A percentile compares a stretch with the other conserved stretches of the same genome.
Conservation (phyloP, 176 grass and related monocot genomes). For the Triticum dicoccoides region DNA sequence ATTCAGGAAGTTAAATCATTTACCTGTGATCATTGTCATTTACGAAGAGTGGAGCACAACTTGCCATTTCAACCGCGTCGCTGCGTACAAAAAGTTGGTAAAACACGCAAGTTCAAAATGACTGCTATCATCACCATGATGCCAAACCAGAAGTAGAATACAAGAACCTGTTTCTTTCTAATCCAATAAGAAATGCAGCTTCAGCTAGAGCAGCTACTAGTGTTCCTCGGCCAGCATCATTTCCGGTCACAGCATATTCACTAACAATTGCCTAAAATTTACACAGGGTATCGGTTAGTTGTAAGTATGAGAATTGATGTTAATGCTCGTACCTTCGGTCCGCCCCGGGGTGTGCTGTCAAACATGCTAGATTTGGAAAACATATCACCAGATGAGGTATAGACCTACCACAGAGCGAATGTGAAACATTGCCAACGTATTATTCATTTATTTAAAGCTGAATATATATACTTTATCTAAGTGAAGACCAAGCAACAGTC, state of each 20-base stretch:
- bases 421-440: background rate
- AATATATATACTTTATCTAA: constrained; percentile 4
- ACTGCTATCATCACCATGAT: background rate
- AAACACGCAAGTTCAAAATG: constrained; percentile 14
- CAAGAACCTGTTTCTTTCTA: constrained; percentile 85
- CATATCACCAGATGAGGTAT: constrained; percentile 84
- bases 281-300: constrained; percentile 8
- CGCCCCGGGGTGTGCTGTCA: constrained; percentile 52
- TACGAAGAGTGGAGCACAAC: constrained; percentile 88
- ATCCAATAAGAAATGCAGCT: constrained; percentile 91
- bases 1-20: background rate
- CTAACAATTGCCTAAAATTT: constrained; percentile 84
- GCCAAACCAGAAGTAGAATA: constrained; percentile 23
- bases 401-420: constrained; percentile 55
- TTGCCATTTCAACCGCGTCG: constrained; percentile 94
- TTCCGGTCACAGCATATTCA: constrained; percentile 98
- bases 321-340: constrained; percentile 56
- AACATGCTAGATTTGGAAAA: constrained; percentile 79
- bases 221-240: constrained; percentile 89
- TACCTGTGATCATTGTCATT: constrained; percentile 89
- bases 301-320: constrained; percentile 11
- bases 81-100: constrained; percentile 48
- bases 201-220: constrained; percentile 84
- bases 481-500: constrained; percentile 20
- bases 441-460: background rate